These are phyloP conservation scores for Zygnema circumcarinatum DNA, from an alignment of 139 green algal species.

Conservation along the genomic window DNA sequence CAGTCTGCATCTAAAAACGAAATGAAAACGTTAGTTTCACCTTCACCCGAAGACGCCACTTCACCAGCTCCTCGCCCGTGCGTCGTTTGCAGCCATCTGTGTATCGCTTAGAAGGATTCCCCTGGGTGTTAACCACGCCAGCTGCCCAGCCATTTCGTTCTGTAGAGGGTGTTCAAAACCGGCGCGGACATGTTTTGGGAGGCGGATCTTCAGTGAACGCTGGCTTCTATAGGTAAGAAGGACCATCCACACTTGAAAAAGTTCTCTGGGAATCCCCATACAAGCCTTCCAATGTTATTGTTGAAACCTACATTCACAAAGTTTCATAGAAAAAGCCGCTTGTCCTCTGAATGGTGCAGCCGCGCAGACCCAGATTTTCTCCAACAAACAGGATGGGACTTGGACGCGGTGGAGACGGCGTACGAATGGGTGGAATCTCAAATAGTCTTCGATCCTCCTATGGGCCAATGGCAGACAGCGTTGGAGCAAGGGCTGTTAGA, in stretches of 20 bases:
- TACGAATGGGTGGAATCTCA: conserved; percentile 48
- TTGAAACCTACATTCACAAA: no score
- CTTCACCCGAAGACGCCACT: no score
- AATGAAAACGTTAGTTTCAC: no score
- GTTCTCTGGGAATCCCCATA: no score
- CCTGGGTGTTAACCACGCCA: conserved; percentile 26
- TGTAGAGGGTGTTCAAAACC: conserved; percentile 34
- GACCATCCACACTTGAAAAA: no score
- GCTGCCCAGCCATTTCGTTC: conserved; percentile 37
- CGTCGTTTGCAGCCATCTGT: conserved; percentile 28
- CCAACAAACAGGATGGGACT: conserved; percentile 15
- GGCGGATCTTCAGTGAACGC: conserved; percentile 44
- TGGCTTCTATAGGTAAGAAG: conserved; percentile 47
- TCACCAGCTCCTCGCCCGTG: no score
- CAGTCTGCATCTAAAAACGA: no score
- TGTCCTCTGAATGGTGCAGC: background rate
- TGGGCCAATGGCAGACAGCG: conserved; percentile 31
- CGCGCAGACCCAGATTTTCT: conserved; percentile 32
- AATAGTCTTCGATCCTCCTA: conserved; percentile 26
- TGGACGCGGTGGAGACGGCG: background rate
- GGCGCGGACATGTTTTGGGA: conserved; percentile 32
- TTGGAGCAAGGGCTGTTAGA: conserved; percentile 27
- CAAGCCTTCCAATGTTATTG: no score
- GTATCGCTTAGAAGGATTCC: conserved; percentile 24
- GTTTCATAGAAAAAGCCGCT: no score